Evolutionary conservation across 345 rosid species (phyloP).

Genomic region (Moricandia moricandioides): DNA sequence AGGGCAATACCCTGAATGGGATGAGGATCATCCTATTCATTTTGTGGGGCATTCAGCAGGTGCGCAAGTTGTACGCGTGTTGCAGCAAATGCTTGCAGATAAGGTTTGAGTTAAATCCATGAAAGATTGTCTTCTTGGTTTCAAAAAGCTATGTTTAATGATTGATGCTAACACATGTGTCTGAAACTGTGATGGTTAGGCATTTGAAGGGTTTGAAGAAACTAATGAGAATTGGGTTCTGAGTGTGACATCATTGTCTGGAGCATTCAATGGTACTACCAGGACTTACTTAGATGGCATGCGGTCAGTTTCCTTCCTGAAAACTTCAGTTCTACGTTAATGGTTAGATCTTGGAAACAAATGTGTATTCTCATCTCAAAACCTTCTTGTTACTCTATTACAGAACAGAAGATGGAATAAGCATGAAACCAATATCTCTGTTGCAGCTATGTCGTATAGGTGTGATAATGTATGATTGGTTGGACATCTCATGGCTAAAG

Average conservation of each 20-base stretch:
- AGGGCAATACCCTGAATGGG: conserved; percentile 96
- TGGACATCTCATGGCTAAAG: conserved; percentile 83
- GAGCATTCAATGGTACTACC: conserved; percentile 96
- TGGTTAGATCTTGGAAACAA: neutral
- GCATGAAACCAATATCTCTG: conserved; percentile 71
- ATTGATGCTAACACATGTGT: neutral
- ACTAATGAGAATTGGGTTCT: conserved; percentile 88
- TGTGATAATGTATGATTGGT: conserved; percentile 84
- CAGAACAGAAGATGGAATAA: conserved; percentile 82
- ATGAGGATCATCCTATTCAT: conserved; percentile 90
- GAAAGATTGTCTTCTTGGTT: neutral
- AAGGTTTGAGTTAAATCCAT: conserved; percentile 45
- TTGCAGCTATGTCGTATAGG: conserved; percentile 92
- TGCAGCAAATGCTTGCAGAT: conserved; percentile 99
- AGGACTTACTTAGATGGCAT: conserved; percentile 95
- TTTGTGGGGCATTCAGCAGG: conserved; percentile 98
- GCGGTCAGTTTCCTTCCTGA: conserved; percentile 56
- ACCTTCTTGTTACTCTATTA: neutral
- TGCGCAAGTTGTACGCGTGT: conserved; percentile 90
- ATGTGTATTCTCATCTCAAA: neutral
- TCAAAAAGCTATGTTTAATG: neutral
- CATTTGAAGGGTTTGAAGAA: conserved; percentile 72
- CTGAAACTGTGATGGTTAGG: conserved; percentile 43
- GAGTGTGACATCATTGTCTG: conserved; percentile 89
- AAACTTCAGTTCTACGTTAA: neutral